A percentile compares a stretch with the other conserved stretches of the same genome.
Conservation (phyloP, 2,329 filamentous ascomycete genomes). For the Chalaropsis ovoidea region DNA sequence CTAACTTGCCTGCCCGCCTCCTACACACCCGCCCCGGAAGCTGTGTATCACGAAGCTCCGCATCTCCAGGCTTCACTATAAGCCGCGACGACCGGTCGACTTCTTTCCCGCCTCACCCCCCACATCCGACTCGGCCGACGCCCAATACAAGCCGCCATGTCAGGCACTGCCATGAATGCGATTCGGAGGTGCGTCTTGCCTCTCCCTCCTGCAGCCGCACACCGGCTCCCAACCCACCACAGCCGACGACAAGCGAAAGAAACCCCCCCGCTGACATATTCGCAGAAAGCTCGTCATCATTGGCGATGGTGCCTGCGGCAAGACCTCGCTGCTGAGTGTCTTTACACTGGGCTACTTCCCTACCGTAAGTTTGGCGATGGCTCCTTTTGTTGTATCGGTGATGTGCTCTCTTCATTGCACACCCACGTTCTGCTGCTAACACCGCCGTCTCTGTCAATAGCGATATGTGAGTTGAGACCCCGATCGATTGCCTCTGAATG, state of each 20-base stretch:
- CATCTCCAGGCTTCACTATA: neutral
- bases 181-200: conserved; percentile 21
- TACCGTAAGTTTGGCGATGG: conserved; percentile 55
- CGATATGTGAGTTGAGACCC: conserved; percentile 44
- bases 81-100: neutral
- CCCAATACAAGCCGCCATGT: conserved; percentile 16
- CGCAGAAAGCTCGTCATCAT: conserved; percentile 90
- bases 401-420: conserved; percentile 28
- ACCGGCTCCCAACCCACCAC: neutral
- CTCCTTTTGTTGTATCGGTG: conserved; percentile 19
- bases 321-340: conserved; percentile 92
- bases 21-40: neutral
- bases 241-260: neutral
- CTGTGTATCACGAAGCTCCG: neutral
- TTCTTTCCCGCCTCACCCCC: neutral
- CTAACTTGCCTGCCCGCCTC: neutral
- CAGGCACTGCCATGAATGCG: conserved; percentile 22
- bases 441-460: conserved; percentile 31
- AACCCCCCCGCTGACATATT: neutral
- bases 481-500: neutral
- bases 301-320: conserved; percentile 93
- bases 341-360: conserved; percentile 98
- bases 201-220: neutral
- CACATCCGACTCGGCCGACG: neutral
- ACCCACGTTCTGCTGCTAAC: conserved; percentile 22